These are phyloP conservation scores for Dactylellina haptotyla DNA, from an alignment of 2,329 filamentous ascomycete genomes.

Conservation along the genomic window DNA sequence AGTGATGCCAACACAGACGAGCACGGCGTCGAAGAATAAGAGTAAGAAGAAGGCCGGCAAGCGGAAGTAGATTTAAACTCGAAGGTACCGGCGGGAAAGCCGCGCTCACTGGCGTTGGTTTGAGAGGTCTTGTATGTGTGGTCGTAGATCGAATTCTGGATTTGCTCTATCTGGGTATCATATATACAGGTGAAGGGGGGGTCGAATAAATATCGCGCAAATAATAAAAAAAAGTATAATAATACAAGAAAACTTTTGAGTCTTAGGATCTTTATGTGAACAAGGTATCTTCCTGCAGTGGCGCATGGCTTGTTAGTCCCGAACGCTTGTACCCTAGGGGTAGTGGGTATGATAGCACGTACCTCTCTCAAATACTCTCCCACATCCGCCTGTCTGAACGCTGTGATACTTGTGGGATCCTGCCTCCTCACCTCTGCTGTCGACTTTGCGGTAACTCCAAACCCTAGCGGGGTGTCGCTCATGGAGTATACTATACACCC, in stretches of 20 bases:
- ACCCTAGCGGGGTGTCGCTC: slow-evolving; percentile 89
- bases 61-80: slow-evolving; percentile 22
- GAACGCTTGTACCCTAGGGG: background rate
- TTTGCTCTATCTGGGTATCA: slow-evolving; percentile 51
- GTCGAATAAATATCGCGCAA: background rate
- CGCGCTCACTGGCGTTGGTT: background rate
- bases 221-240: background rate
- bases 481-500: slow-evolving; percentile 90
- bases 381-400: slow-evolving; percentile 91
- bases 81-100: background rate
- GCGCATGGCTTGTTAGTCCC: slow-evolving; percentile 2
- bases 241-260: slow-evolving; percentile 12
- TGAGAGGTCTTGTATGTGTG: slow-evolving; percentile 15
- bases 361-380: slow-evolving; percentile 91
- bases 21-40: slow-evolving; percentile 31
- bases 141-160: slow-evolving; percentile 30
- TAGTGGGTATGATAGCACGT: slow-evolving; percentile 46
- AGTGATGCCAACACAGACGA: slow-evolving; percentile 25
- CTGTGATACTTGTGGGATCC: slow-evolving; percentile 88
- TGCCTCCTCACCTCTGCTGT: slow-evolving; percentile 83
- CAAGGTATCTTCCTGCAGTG: slow-evolving; percentile 58
- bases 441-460: slow-evolving; percentile 88
- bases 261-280: slow-evolving; percentile 47
- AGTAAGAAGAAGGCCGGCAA: slow-evolving; percentile 50
- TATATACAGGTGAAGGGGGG: slow-evolving; percentile 38